A percentile compares a stretch with the other conserved stretches of the same genome.
phyloP scores from a whole-genome alignment of 2,329 filamentous ascomycete genomes.

The Beauveria caledonica region DNA sequence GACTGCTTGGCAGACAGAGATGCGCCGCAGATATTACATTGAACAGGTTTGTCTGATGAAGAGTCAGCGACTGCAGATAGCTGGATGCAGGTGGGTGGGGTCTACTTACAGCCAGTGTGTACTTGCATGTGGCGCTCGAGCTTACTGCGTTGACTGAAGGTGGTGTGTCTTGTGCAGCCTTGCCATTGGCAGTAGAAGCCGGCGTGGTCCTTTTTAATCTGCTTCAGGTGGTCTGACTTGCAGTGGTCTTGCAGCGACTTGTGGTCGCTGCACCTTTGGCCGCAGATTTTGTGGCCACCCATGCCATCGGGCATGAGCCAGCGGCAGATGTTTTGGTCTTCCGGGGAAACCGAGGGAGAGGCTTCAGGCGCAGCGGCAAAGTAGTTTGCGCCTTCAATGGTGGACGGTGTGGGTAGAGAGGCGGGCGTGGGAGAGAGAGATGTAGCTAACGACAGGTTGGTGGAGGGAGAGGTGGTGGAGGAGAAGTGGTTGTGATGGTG shows the following conservation, averaged over 20 bases:
- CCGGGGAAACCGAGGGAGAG: slow-evolving; percentile 14
- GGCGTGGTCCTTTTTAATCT: slow-evolving; percentile 32
- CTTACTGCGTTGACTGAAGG: slow-evolving; percentile 54
- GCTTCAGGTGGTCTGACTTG: slow-evolving; percentile 39
- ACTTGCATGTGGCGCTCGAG: slow-evolving; percentile 57
- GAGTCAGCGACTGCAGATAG: slow-evolving; percentile 4
- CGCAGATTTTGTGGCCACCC: slow-evolving; percentile 20
- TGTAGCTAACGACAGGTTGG: slow-evolving; percentile 17
- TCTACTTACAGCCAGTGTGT: slow-evolving; percentile 53
- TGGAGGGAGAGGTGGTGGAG: slow-evolving; percentile 17
- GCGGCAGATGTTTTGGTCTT: slow-evolving; percentile 24
- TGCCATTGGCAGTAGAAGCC: slow-evolving; percentile 51
- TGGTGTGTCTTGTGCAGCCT: slow-evolving; percentile 43
- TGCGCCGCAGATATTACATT: slow-evolving; percentile 46
- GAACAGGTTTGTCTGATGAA: slow-evolving; percentile 47
- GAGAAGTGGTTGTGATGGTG: slow-evolving; percentile 15
- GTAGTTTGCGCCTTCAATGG: slow-evolving; percentile 16
- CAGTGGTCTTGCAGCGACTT: slow-evolving; percentile 49
- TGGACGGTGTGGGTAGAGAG: slow-evolving; percentile 22
- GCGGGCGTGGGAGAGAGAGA: slow-evolving; percentile 20
- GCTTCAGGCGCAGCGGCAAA: slow-evolving; percentile 10
- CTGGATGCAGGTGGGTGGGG: background rate
- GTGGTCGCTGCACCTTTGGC: slow-evolving; percentile 31
- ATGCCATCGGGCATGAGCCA: slow-evolving; percentile 21
- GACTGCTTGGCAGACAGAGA: slow-evolving; percentile 60